Conservation (phyloP, 202 grass and related monocot species). For the Panicum hallii region DNA sequence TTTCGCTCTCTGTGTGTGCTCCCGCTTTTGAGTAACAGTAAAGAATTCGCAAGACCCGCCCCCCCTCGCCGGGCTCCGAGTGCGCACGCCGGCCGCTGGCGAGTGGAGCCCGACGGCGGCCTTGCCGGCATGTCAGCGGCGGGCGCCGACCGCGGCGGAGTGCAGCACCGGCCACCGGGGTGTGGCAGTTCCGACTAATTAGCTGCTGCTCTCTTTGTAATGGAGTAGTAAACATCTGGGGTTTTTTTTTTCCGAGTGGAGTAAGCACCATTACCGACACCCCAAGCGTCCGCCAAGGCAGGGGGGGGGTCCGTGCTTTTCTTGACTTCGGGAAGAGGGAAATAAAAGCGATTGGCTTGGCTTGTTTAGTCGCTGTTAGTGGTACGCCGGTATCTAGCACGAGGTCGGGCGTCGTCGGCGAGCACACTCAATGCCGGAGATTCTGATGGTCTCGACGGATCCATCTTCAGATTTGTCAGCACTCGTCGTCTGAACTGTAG, state of each 20-base stretch:
- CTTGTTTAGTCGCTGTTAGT: conserved; percentile 21
- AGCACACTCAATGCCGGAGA: neutral
- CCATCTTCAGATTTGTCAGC: neutral
- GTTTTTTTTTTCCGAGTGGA: conserved; percentile 1
- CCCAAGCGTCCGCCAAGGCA: conserved; percentile 45
- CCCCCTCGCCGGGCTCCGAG: neutral
- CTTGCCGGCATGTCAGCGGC: conserved; percentile 39
- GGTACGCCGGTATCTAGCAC: neutral
- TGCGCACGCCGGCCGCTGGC: neutral
- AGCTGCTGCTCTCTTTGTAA: neutral
- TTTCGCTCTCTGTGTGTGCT: neutral
- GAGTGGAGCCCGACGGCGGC: conserved; percentile 2
- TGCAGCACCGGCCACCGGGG: neutral
- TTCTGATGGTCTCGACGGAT: neutral
- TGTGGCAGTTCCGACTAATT: neutral
- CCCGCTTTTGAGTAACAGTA: conserved; percentile 56
- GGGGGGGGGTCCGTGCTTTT: conserved; percentile 39
- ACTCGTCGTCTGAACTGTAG: too few relatives aligned
- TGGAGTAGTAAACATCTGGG: too few relatives aligned
- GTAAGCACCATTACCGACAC: conserved; percentile 52
- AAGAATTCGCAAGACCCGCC: conserved; percentile 46
- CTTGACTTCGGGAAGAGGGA: conserved; percentile 57
- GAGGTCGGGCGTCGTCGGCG: neutral
- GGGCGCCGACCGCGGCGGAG: neutral
- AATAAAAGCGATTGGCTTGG: conserved; percentile 35